Base-by-base conservation (phyloP, 1,139 yeast genomes). In the Petasospora fabianii region DNA sequence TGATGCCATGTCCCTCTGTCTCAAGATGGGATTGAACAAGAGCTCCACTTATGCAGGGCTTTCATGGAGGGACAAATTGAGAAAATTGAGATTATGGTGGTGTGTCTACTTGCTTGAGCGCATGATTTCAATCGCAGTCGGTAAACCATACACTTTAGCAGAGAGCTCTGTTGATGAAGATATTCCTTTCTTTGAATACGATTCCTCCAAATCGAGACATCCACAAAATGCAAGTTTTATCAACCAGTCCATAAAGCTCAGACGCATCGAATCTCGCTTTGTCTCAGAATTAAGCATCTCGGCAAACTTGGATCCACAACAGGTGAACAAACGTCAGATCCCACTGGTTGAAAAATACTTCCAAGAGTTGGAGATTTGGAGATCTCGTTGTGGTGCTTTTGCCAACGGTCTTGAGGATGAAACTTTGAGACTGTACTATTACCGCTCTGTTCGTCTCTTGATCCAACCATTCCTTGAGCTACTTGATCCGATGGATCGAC, bases 391-490 rank as follows among this genome's bases (percentile, higher is more conserved):
- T 56, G 63, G 60, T 38, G 68, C 63, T 11, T 65, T 67, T 38
- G 51, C 58, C 20, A 55, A 59, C 36, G 69, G 65, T 24, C 69
- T 74, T 30, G 77, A 74, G 54, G 72, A 69, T 50, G 79, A 74
- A 48, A 73, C 78, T 4, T 54, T 73, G 40, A 68, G 73, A 49
- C 55, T 75, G 27, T 75, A 75, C 46, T 77, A 77, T 51, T 73
- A 75, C 48, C 65, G 79, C 32, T 71, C 81, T 1, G 76, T 77
- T 3, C 61, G 83, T 39, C 59, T 74, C 26, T 56, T 77, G 43
- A 65, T 77, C 36, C 83, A 77, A 50, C 84, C 84, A 6, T 77
- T 74, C 53, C 53, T 77, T 42, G 81, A 75, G 45, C 56, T 75
- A 14, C 53, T 77, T 48, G 75, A 72, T 39, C 82, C 83, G 6